Evolutionary conservation across 768 basidiomycete genomes (phyloP), one percentile per base, ranked within the genome.

Genomic region (Omphalotus guepiniiformis): DNA sequence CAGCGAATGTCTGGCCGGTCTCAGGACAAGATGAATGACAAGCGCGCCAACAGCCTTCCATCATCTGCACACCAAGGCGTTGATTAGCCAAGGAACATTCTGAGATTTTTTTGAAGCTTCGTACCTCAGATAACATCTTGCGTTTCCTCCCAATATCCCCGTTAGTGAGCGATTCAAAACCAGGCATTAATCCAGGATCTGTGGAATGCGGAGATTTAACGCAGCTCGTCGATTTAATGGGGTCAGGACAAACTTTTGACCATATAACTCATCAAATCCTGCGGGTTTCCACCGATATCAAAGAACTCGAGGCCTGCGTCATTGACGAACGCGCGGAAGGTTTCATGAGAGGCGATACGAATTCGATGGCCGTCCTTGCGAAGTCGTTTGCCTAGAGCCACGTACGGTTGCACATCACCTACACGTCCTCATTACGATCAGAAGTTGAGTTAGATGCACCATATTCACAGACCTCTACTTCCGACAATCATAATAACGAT

Each of bases 401-500:
- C 64, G 52, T 78, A 85, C 4, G 83, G 83, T 53, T 85, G 83
- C 2, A 85, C 80, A 56, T 85, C 81, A 25, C 81, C 82, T 81
- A 49, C 21, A 35, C 25, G 39, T 4, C 1, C 42, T 18, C 23
- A 21, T 32, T 38, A 21, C 39, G 19, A 47, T 29, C 18, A 12
- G 38, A 25, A 27, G 12, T 28, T 36, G 16, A 30, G 11, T 34
- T 37, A 32, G 42, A 16, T 19, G 2, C 35, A 23, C 19, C 13
- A n/a, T 6, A 38, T 23, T 27, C 9, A 58, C 71, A 21, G 54
- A 76, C 82, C 82, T 55, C 83, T 66, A 52, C 78, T 80, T 6
- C 83, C 83, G 18, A 83, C 81, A 38, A 85, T 79, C 75, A 82
- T 80, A 37, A 85, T 77, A 29, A 83, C 76, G 29, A 85, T 78